Evolutionary conservation across 2,329 filamentous ascomycete species (phyloP), one percentile per base, ranked within the genome.

Genomic region (Fusarium verticillioides): DNA sequence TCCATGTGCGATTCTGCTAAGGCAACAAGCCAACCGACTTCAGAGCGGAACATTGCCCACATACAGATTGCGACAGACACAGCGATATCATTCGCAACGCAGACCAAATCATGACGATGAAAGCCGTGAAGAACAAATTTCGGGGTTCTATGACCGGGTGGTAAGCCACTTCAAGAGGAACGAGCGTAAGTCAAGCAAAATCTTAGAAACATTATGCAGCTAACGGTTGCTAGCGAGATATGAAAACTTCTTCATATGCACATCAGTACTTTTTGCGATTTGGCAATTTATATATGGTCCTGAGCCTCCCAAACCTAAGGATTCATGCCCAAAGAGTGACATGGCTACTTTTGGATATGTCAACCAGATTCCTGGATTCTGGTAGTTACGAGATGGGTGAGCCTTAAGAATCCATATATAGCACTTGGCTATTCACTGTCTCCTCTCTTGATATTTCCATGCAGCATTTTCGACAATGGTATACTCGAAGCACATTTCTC

Each of bases 381-480:
- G 30, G 15, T 23, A 23, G 4, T 9, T 2, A 12, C 18, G 10
- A 3, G 10, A 13, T 49, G 10, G 4, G 16, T 4, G 32, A 13
- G 3, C 4, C 13, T 13, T 13, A 7, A 9, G 10, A 9, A 4
- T 19, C 5, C 21, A 23, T 19, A 19, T 19, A 3, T 34, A 8
- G 5, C 11, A 5, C 5, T 23, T 23, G 2, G 0, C 2, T 23
- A 7, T 23, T n/a, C 0, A 3, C 2, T 15, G 3, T 19, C 30
- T 50, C 47, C 30, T 19, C 30, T 50, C 16, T 50, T 50, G 16
- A 34, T 19, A 2, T 23, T 34, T 10, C 1, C 0, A 23, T 7
- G 4, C 18, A 50, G 32, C 12, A 32, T 32, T 32, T 32, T 12
- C 32, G 32, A 32, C 32, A 32, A 4, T 32, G 4, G 32, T 4